A percentile compares a stretch with the other conserved stretches of the same genome.
These are phyloP conservation scores for Lipomyces chichibuensis DNA, from an alignment of 805 yeast species.

Conservation along the genomic window DNA sequence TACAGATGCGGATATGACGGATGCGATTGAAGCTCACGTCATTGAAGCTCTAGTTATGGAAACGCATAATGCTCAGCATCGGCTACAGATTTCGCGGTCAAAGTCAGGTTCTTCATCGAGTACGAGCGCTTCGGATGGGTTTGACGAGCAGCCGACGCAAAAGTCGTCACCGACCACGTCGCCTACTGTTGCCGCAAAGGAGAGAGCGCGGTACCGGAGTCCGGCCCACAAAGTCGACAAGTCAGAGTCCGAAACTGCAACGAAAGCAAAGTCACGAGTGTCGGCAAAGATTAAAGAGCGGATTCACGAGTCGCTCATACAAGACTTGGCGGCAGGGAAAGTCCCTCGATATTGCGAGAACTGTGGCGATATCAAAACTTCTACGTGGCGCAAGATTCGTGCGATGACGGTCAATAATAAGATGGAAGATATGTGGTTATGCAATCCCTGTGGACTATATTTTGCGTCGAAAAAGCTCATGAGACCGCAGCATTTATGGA, in stretches of 20 bases:
- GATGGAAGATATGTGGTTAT: constrained; percentile 22
- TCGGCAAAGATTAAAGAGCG: constrained; percentile 22
- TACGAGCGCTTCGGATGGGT: neutral
- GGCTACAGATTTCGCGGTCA: neutral
- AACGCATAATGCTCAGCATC: neutral
- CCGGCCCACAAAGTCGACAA: neutral
- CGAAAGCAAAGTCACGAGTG: neutral
- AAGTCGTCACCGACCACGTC: constrained; percentile 5
- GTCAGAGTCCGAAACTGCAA: neutral
- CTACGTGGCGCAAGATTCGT: constrained; percentile 41
- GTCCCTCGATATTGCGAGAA: constrained; percentile 41
- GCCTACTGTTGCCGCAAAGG: neutral
- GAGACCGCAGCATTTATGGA: constrained; percentile 44
- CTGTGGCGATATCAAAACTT: constrained; percentile 42
- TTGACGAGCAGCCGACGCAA: neutral
- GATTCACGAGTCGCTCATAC: constrained; percentile 27
- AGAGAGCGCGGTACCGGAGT: neutral
- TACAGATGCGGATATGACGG: neutral
- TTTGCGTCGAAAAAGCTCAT: constrained; percentile 39
- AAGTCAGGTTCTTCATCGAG: neutral
- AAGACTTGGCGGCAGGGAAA: constrained; percentile 37
- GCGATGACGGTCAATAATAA: constrained; percentile 28
- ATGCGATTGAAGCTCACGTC: neutral
- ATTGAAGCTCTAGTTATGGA: neutral
- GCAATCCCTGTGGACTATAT: constrained; percentile 44